Conservation (phyloP, 139 green algal species). For the Chlorella sp. region DNA sequence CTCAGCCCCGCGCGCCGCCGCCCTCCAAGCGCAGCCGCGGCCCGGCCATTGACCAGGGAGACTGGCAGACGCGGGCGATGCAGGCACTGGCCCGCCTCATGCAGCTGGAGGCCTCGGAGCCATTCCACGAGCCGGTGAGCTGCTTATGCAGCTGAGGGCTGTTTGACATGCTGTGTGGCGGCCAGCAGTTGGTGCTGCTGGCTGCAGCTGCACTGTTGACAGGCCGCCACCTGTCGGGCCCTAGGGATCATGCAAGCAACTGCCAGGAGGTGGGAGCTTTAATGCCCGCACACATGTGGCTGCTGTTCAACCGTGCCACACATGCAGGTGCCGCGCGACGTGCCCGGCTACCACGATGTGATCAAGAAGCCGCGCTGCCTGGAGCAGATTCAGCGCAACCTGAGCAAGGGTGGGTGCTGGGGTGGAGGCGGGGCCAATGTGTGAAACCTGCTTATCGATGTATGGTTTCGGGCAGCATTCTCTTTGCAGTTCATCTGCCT, state of each 20-base stretch:
- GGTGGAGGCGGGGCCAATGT: too few relatives aligned
- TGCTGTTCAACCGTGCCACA: background rate
- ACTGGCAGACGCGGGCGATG: conserved; percentile 26
- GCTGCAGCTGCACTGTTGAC: too few relatives aligned
- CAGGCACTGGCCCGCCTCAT: conserved; percentile 27
- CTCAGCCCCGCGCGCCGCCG: background rate
- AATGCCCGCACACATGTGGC: background rate
- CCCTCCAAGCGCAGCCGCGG: background rate
- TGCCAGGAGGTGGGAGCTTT: too few relatives aligned
- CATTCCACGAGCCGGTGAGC: conserved; percentile 47
- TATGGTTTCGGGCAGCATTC: too few relatives aligned
- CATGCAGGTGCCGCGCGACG: conserved; percentile 27
- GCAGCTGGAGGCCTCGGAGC: conserved; percentile 22
- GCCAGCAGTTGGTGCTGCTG: too few relatives aligned
- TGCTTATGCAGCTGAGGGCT: too few relatives aligned
- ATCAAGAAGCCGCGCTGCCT: conserved; percentile 59
- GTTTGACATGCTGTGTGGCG: too few relatives aligned
- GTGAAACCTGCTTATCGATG: too few relatives aligned
- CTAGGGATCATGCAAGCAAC: too few relatives aligned
- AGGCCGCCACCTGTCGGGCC: too few relatives aligned
- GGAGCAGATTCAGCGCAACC: conserved; percentile 42
- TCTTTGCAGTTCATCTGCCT: too few relatives aligned
- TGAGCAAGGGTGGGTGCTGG: too few relatives aligned
- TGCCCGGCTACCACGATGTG: conserved; percentile 39
- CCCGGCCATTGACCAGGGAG: background rate